These are phyloP conservation scores for Apiospora phragmitis DNA, from an alignment of 2,329 filamentous ascomycete genomes.

Conservation along the genomic window DNA sequence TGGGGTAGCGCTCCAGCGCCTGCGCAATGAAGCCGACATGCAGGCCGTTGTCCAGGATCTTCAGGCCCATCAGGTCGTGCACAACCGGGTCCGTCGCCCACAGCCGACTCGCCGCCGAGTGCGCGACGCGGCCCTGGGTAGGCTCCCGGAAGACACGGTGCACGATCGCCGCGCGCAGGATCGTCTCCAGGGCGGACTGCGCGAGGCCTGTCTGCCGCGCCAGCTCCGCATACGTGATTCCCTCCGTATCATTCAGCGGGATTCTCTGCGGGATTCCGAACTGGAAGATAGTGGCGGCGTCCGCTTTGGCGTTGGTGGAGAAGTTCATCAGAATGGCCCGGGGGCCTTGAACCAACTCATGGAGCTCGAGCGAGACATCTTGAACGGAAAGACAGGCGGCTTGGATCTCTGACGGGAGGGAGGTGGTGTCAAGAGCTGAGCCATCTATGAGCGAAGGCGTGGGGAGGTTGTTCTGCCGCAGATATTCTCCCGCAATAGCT, in stretches of 20 bases:
- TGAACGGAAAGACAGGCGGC: constrained; percentile 2
- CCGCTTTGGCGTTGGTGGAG: constrained; percentile 10
- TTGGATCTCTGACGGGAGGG: not conserved
- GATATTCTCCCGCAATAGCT: not conserved
- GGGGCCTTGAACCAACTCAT: not conserved
- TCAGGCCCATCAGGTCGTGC: constrained; percentile 13
- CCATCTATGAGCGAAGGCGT: not conserved
- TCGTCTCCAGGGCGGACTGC: constrained; percentile 17
- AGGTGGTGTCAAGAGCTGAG: not conserved
- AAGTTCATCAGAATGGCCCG: constrained; percentile 7
- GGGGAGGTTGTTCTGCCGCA: constrained; percentile 3
- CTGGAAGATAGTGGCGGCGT: constrained; percentile 13
- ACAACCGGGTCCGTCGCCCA: constrained; percentile 22
- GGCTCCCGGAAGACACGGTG: constrained; percentile 25
- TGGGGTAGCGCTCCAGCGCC: constrained; percentile 3
- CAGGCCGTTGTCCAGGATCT: constrained; percentile 6
- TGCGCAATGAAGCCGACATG: constrained; percentile 1
- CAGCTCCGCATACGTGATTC: constrained; percentile 21
- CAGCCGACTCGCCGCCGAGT: constrained; percentile 22
- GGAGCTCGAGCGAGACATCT: constrained; percentile 4
- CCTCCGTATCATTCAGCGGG: constrained; percentile 19
- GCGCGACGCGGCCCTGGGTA: constrained; percentile 22
- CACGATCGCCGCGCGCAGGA: constrained; percentile 23
- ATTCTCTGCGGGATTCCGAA: constrained; percentile 21
- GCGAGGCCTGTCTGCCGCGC: constrained; percentile 19